A percentile compares a stretch with the other conserved stretches of the same genome.
Conservation (phyloP, 1,284 basidiomycete genomes). For the Fomitopsis pinicola region DNA sequence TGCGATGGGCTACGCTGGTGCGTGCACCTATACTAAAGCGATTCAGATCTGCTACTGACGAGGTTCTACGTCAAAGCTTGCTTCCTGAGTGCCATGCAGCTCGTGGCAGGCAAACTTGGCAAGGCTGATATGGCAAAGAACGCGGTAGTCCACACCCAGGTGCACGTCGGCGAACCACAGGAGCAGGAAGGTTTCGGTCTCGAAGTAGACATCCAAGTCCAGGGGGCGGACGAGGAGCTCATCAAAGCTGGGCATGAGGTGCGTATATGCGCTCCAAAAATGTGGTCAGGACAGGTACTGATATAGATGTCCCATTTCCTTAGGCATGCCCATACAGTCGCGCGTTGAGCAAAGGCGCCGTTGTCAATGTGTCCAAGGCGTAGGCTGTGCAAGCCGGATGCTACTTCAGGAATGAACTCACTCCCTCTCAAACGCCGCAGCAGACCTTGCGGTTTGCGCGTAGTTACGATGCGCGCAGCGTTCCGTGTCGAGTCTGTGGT, state of each 20-base stretch:
- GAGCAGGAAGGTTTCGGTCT: slow-evolving; percentile 58
- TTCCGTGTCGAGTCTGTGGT: neutral
- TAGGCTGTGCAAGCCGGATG: slow-evolving; percentile 1
- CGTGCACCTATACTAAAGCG: neutral
- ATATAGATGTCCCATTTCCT: slow-evolving; percentile 5
- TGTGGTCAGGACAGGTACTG: neutral
- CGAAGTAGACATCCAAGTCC: slow-evolving; percentile 63
- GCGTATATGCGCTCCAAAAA: slow-evolving; percentile 12
- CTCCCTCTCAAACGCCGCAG: neutral
- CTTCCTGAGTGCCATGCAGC: slow-evolving; percentile 64
- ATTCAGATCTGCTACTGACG: neutral
- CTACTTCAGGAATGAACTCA: neutral
- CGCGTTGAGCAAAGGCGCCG: slow-evolving; percentile 49
- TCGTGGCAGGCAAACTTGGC: slow-evolving; percentile 48
- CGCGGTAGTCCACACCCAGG: slow-evolving; percentile 56
- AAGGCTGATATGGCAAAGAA: slow-evolving; percentile 51
- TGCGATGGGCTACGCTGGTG: slow-evolving; percentile 36
- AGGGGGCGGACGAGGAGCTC: slow-evolving; percentile 61
- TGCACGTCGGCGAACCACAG: slow-evolving; percentile 56
- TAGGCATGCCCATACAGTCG: slow-evolving; percentile 74
- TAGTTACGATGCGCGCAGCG: no score
- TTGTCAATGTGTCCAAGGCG: slow-evolving; percentile 45
- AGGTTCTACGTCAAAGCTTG: slow-evolving; percentile 41
- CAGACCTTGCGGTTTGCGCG: no score
- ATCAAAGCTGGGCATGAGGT: slow-evolving; percentile 68